Percentiles rank a stretch among this genome's conserved stretches.
Conservation (phyloP, 2,329 filamentous ascomycete species). For the Aspergillus niger region DNA sequence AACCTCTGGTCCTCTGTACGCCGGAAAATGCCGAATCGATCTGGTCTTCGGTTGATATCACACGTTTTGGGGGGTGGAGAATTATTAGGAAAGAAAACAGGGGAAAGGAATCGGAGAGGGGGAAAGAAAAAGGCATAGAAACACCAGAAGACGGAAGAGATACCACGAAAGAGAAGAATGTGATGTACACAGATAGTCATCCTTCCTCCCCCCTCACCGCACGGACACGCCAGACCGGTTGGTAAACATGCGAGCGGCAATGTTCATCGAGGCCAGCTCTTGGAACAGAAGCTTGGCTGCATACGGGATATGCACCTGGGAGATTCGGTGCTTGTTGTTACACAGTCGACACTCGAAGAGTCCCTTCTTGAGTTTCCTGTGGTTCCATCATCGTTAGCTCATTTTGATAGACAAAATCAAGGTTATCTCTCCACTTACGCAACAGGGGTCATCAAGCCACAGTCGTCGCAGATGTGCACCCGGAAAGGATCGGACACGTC, state of each 20-base stretch:
- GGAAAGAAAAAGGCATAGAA: neutral
- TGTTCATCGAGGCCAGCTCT: constrained; percentile 97
- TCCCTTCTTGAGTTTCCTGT: constrained; percentile 87
- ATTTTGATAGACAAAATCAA: constrained; percentile 16
- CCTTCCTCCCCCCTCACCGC: constrained; percentile 32
- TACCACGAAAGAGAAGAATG: constrained; percentile 2
- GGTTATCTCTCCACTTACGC: constrained; percentile 67
- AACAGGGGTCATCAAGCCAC: constrained; percentile 97
- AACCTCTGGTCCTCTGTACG: constrained; percentile 26
- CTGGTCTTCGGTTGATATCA: constrained; percentile 21
- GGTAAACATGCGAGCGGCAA: constrained; percentile 95
- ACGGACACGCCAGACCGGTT: constrained; percentile 55
- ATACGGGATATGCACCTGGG: constrained; percentile 96
- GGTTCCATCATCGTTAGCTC: constrained; percentile 25
- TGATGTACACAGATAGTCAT: constrained; percentile 4
- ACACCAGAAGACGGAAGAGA: neutral
- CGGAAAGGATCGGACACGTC: constrained; percentile 97
- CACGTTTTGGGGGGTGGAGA: constrained; percentile 13
- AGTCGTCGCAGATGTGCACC: constrained; percentile 98
- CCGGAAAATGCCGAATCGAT: constrained; percentile 29
- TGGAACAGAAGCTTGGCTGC: constrained; percentile 98
- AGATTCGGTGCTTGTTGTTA: constrained; percentile 99
- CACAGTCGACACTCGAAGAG: constrained; percentile 96
- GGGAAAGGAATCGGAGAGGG: constrained; percentile 3
- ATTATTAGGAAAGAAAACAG: constrained; percentile 13